Evolutionary conservation across 352 stramenopile genomes (phyloP).

Genomic region (Thalassiosira livingstoniorum): DNA sequence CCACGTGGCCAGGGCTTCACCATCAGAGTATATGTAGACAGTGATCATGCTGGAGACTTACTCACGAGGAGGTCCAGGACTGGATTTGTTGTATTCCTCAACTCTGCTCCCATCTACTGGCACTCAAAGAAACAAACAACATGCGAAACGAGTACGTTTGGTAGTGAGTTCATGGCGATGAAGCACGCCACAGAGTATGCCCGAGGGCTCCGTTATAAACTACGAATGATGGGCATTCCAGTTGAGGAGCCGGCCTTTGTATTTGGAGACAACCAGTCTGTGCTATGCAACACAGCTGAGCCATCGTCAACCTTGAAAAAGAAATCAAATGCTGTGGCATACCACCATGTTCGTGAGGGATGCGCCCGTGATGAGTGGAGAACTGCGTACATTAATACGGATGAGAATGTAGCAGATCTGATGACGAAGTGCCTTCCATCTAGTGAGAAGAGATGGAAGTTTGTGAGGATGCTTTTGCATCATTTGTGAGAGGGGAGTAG

Average conservation of each 20-base stretch:
- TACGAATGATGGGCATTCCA: constrained; percentile 62
- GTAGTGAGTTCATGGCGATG: constrained; percentile 57
- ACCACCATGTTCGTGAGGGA: constrained; percentile 52
- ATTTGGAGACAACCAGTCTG: constrained; percentile 64
- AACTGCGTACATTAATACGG: constrained; percentile 23
- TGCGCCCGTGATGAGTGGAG: constrained; percentile 30
- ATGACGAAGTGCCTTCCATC: constrained; percentile 41
- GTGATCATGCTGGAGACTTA: constrained; percentile 33
- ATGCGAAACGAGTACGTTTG: constrained; percentile 41
- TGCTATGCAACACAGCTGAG: constrained; percentile 38
- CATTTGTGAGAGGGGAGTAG: constrained; percentile 8
- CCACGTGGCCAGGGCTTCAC: constrained; percentile 4
- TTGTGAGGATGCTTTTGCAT: constrained; percentile 11
- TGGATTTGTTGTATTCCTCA: constrained; percentile 39
- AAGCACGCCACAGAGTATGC: constrained; percentile 46
- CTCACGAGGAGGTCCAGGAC: constrained; percentile 24
- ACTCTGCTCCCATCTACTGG: constrained; percentile 33
- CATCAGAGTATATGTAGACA: constrained; percentile 33
- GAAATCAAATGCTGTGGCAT: constrained; percentile 58
- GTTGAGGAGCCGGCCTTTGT: constrained; percentile 42
- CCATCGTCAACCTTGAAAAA: constrained; percentile 54
- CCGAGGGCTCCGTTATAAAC: constrained; percentile 60
- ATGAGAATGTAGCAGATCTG: constrained; percentile 49
- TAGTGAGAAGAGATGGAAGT: background rate
- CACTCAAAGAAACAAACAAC: constrained; percentile 36